Base-by-base conservation (phyloP, 1,139 yeast genomes). In the Yamadazyma buinensis region DNA sequence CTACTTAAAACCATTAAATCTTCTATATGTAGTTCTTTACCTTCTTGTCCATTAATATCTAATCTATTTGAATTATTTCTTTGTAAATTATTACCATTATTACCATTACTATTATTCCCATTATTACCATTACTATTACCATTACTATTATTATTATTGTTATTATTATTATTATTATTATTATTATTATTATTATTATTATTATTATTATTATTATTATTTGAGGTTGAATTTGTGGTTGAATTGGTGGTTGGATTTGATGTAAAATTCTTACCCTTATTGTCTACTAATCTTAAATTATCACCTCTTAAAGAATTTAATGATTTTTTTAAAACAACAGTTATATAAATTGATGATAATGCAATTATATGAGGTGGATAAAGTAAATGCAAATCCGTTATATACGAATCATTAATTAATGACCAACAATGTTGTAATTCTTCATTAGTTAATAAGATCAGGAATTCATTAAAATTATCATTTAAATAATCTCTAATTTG, bases 341-440 rank as follows among this genome's bases (percentile, higher is more conserved):
- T 79, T 38, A 85, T 66, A 55, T 84, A 86, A 12, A 90, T 62
- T n/a, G 95, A 77, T 0, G 95, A 79, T 25, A 84, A 64, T 1
- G 97, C 95, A 11, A 88, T 75, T n/a, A 88, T 76, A 57, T 88
- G 96, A 0, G 98, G 98, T 0, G 97, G 94, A 44, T 77, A 80
- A 11, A 88, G 57, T 35, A 92, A 59, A 39, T 86, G 90, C 24
- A 87, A 64, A 53, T 92, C 97, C 1, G 96, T 86, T 32, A 87
- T 80, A 56, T 84, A 90, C 44, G 92, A 77, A 54, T 92, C 98
- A 54, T 90, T 92, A 33, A 92, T 75, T 40, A 90, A 68, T 2
- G 95, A 83, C 97, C 97, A 90, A 4, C 86, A 69, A 33, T 84
- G 79, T 51, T 90, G 96, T 26, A 84, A 55, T 50, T 90, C 97